Percentiles rank a stretch among this genome's conserved stretches.
Conservation (phyloP, 345 rosid genomes). For the Boechera retrofracta region DNA sequence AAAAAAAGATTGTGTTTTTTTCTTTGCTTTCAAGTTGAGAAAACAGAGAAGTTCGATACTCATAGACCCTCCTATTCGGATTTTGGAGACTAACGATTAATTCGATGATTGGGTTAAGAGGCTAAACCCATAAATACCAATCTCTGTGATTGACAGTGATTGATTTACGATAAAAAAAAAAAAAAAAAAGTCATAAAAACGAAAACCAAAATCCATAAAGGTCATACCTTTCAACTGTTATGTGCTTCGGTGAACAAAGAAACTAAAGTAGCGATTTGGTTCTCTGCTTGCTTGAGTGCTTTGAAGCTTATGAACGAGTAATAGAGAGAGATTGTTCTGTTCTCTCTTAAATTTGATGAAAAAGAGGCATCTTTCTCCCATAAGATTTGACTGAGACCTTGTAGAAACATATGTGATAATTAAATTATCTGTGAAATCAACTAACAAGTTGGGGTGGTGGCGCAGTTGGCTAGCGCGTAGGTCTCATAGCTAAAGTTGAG, state of each 20-base stretch:
- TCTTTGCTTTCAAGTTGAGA: background rate
- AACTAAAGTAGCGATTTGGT: background rate
- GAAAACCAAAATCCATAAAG: slow-evolving; percentile 16
- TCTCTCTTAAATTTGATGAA: background rate
- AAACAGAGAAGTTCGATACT: slow-evolving; percentile 30
- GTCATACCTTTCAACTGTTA: slow-evolving; percentile 33
- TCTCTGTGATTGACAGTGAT: slow-evolving; percentile 23
- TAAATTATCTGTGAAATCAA: fast-evolving
- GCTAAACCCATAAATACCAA: slow-evolving; percentile 22
- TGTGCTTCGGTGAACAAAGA: slow-evolving; percentile 26
- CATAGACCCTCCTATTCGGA: background rate
- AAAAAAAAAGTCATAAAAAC: background rate
- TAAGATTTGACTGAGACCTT: background rate
- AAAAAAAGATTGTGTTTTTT: slow-evolving; percentile 18
- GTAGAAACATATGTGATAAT: fast-evolving
- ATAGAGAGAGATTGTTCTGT: slow-evolving; percentile 9
- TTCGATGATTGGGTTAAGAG: slow-evolving; percentile 3
- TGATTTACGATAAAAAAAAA: background rate
- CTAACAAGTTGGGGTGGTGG: slow-evolving; percentile 64
- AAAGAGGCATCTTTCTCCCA: background rate
- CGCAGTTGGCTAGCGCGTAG: slow-evolving; percentile 99
- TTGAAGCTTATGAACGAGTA: slow-evolving; percentile 1
- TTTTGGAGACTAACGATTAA: background rate
- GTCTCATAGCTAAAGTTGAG: slow-evolving; percentile 80
- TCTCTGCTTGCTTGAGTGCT: slow-evolving; percentile 31